A percentile compares a stretch with the other conserved stretches of the same genome.
These are phyloP conservation scores for Dianthus caryophyllus DNA, from an alignment of 148 eudicot genomes.

Conservation along the genomic window DNA sequence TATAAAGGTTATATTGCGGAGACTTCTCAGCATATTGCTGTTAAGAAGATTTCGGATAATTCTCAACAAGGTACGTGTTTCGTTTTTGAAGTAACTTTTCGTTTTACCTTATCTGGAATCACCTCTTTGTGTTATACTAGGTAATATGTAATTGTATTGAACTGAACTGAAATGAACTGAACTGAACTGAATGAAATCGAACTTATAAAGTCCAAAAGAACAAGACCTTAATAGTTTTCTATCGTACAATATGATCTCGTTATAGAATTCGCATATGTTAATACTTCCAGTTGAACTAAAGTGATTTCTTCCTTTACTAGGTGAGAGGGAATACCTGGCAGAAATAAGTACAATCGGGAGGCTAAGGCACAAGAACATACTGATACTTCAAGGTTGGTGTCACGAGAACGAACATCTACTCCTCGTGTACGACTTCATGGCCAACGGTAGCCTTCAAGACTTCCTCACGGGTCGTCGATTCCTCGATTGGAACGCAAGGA, in stretches of 20 bases:
- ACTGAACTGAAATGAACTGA: no score
- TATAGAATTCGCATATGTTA: no score
- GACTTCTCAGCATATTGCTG: slow-evolving; percentile 44
- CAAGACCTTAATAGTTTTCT: no score
- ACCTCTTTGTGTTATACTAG: no score
- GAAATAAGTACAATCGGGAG: slow-evolving; percentile 72
- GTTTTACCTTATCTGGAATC: background rate
- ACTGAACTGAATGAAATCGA: no score
- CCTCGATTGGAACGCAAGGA: slow-evolving; percentile 41
- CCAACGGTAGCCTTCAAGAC: slow-evolving; percentile 62
- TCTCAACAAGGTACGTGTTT: slow-evolving; percentile 47
- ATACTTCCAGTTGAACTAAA: background rate
- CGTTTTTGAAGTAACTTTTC: background rate
- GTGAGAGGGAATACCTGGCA: slow-evolving; percentile 63
- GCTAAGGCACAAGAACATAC: slow-evolving; percentile 57
- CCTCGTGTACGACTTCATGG: slow-evolving; percentile 70
- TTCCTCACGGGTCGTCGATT: slow-evolving; percentile 34
- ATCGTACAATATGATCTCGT: no score
- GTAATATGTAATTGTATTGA: no score
- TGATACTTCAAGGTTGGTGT: slow-evolving; percentile 76
- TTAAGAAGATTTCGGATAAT: slow-evolving; percentile 55
- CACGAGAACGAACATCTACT: slow-evolving; percentile 56
- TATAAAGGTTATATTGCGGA: slow-evolving; percentile 46
- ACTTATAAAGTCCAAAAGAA: no score
- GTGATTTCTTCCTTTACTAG: slow-evolving; percentile 12